phyloP scores from a whole-genome alignment of 345 rosid genomes.

The Eucalyptus viminalis region DNA sequence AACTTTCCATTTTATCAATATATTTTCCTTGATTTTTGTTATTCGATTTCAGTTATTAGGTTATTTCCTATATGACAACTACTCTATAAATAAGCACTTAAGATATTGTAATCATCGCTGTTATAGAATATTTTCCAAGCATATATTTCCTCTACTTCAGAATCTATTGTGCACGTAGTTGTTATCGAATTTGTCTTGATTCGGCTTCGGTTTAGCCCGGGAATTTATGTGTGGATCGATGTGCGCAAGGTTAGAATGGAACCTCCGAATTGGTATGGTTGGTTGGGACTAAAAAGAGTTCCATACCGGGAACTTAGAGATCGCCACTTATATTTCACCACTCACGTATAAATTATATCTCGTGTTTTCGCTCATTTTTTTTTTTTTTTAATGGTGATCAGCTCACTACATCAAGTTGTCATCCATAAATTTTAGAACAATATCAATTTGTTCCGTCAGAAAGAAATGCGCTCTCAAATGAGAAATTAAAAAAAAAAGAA shows the following conservation, averaged over 20 bases:
- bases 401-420: background rate
- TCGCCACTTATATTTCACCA: background rate
- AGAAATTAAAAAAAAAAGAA: background rate
- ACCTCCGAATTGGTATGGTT: background rate
- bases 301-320: background rate
- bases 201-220: background rate
- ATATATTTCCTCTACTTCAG: too few species aligned
- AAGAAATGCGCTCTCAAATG: too few species aligned
- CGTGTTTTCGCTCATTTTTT: rapidly evolving
- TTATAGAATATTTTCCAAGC: too few species aligned
- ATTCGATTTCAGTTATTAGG: too few species aligned
- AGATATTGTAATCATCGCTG: too few species aligned
- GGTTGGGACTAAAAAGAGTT: background rate
- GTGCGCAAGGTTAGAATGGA: background rate
- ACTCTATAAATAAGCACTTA: too few species aligned
- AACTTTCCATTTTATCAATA: too few species aligned
- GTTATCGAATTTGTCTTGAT: background rate
- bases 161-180: background rate
- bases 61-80: too few species aligned
- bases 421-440: background rate
- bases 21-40: too few species aligned
- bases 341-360: background rate
- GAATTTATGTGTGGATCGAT: background rate
- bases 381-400: background rate
- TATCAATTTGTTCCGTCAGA: too few species aligned